Base-by-base conservation (phyloP, 306 rosid genomes). In the Glycine tomentella region DNA sequence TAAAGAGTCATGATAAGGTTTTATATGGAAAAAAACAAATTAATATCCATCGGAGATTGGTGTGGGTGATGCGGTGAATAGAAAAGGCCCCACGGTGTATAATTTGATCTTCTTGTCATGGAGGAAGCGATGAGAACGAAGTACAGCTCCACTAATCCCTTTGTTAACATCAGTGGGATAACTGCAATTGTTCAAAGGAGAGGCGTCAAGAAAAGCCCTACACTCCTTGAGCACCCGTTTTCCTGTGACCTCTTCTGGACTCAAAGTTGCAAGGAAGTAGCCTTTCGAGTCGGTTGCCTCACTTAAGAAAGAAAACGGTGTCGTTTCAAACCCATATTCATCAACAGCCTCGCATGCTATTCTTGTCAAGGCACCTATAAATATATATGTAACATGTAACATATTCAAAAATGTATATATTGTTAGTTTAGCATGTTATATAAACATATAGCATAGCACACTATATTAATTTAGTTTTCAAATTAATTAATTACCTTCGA, bases 191-290 rank as follows among this genome's bases (percentile, higher is more conserved):
- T 78, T 78, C 34, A 61, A 73, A 16, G 92, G 79, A 71, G 93
- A 91, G 57, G 83, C 81, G 33, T 90, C 91, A 14, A 88, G 83
- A 64, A 67, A 88, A 80, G 72, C 89, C 62, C 42, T 85, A 82
- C 91, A 90, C 57, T 87, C 78, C 3, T 74, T 80, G 9, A 88
- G 80, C 81, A 66, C 71, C 59, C 72, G 13, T 4, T 87, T 70
- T 9, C 61, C 84, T 69, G 34, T 45, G 2, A 88, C 80, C 86
- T 91, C 92, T 17, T 51, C 36, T 59, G 80, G 74, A 49, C 76
- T 59, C 48, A 89, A 10, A 0, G 91, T 91, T 61, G 92, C 92
- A 9, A 91, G 75, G 82, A 89, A 91, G 75, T 83, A 89, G 3
- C 91, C 93, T 46, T 80, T 83, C 31, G 31, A 78, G 55, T 88